Percentiles rank a stretch among this genome's conserved stretches.
phyloP scores from a whole-genome alignment of 2,329 filamentous ascomycete species.

The Penicillium sp. region DNA sequence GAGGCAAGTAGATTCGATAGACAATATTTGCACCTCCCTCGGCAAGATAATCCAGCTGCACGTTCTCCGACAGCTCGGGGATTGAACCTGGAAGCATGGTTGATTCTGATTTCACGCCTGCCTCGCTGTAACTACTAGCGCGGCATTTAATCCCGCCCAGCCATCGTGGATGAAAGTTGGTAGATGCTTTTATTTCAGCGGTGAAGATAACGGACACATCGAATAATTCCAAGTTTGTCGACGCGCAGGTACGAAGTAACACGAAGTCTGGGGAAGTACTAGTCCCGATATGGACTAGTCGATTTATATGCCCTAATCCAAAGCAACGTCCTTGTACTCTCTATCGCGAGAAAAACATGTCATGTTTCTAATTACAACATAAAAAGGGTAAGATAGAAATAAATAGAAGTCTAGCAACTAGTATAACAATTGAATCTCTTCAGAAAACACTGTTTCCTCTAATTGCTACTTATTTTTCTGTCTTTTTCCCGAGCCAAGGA shows the following conservation, averaged over 20 bases:
- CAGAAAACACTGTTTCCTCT: too few species aligned
- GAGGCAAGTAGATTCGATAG: constrained; percentile 54
- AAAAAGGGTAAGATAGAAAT: too few species aligned
- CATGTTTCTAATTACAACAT: too few species aligned
- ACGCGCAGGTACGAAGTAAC: too few species aligned
- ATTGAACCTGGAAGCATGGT: constrained; percentile 31
- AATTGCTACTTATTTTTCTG: too few species aligned
- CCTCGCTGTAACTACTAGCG: background rate
- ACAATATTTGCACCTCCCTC: constrained; percentile 78
- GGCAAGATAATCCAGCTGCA: constrained; percentile 46
- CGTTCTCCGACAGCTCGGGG: constrained; percentile 32
- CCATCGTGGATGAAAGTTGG: background rate
- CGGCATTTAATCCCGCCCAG: background rate
- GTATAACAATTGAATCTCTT: too few species aligned
- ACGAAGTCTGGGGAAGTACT: background rate
- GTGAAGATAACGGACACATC: too few species aligned
- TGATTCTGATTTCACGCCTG: background rate
- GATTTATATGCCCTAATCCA: background rate
- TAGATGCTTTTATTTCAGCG: background rate
- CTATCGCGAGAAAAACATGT: too few species aligned
- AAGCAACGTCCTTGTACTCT: too few species aligned
- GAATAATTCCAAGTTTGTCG: too few species aligned
- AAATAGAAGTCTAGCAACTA: too few species aligned
- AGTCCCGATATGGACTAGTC: background rate
- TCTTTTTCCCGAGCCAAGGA: too few species aligned